A percentile compares a stretch with the other conserved stretches of the same genome.
These are phyloP conservation scores for Neurospora africana DNA, from an alignment of 495 filamentous ascomycete genomes.

Conservation along the genomic window DNA sequence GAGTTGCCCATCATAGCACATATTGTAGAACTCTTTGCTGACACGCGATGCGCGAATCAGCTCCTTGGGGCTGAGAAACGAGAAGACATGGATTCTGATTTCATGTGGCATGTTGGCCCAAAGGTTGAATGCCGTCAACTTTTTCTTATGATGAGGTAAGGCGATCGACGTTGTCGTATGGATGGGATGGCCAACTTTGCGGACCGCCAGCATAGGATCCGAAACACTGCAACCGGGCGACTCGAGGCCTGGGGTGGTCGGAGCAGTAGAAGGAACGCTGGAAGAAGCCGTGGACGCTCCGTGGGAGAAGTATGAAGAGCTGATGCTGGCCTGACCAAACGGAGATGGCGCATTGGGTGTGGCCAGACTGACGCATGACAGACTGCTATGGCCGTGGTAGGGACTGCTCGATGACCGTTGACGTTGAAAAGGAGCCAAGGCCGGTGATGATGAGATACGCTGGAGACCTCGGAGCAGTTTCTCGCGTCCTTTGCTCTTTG, in stretches of 20 bases:
- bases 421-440: conserved; percentile 54
- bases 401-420: conserved; percentile 57
- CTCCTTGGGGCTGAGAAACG: conserved; percentile 67
- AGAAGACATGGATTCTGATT: conserved; percentile 67
- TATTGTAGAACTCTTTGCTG: conserved; percentile 68
- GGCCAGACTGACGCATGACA: conserved; percentile 79
- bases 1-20: conserved; percentile 92
- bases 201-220: conserved; percentile 25
- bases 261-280: conserved; percentile 51
- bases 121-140: conserved; percentile 50
- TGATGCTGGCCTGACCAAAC: conserved; percentile 36
- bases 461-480: conserved; percentile 70
- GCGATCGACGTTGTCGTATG: conserved; percentile 40
- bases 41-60: conserved; percentile 72
- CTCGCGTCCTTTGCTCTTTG: conserved; percentile 63
- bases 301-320: conserved; percentile 49
- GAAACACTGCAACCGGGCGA: conserved; percentile 22
- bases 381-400: conserved; percentile 39
- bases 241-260: conserved; percentile 39
- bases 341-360: conserved; percentile 40
- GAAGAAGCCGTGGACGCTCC: conserved; percentile 49
- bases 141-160: conserved; percentile 48
- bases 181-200: conserved; percentile 21
- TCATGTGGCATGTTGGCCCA: conserved; percentile 77
- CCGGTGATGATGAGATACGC: conserved; percentile 80